Evolutionary conservation across 1,284 basidiomycete species (phyloP), one percentile per base, ranked within the genome.

Genomic region (Stereum hirsutum): DNA sequence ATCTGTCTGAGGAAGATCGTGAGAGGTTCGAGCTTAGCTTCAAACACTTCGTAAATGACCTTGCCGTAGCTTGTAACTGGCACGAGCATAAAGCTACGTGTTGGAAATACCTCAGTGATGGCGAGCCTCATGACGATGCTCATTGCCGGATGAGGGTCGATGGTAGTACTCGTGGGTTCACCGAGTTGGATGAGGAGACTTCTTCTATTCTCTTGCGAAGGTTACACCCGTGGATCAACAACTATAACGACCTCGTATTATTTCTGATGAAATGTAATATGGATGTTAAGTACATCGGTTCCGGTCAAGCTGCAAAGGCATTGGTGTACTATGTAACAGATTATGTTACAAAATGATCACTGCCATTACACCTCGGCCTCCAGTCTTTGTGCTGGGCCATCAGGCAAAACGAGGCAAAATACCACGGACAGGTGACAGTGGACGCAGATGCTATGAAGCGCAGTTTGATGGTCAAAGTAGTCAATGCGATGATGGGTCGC

Each of bases 321-420:
- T 42, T 60, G 6, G 19, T 58, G 0, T 56, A 55, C 36, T 60
- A 60, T 40, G 41, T 59, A 1, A 63, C 57, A 0, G 57, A 60
- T 32, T 63, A 59, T 38, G 55, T 60, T 10, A 57, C 58, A 1
- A 62, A 62, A 32, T 19, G 47, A 0, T 38, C 47, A 0, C 31
- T 60, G 6, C 38, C 48, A 4, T 44, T 46, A 10, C 53, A 58
- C 45, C 47, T 51, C 3, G 49, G 46, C 0, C 37, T 53, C 14
- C 39, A 49, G 11, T 53, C 54, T 0, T 31, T 61, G 6, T 42
- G 47, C 17, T 37, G 46, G 28, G 58, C 57, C 3, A 46, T 60
- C 8, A 48, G 46, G 24, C 38, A 44, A 15, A 44, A 36, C 23
- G 21, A 23, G 5, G 17, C 46, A 42, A 39, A 44, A 42, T 14